phyloP scores from a whole-genome alignment of 2,329 filamentous ascomycete genomes.

The Bipolaris sorokiniana region DNA sequence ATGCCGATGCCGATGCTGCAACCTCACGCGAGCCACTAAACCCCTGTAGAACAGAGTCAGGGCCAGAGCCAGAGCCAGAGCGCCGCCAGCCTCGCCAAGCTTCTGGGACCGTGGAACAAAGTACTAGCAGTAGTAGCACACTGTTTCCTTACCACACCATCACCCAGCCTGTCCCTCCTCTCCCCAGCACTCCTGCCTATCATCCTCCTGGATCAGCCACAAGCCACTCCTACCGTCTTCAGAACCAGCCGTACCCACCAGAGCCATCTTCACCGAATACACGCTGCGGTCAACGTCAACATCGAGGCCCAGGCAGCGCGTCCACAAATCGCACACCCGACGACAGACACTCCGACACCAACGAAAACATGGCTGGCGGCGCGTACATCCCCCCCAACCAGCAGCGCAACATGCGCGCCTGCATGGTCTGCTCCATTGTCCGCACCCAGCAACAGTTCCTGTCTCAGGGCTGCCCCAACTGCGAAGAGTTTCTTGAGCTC shows the following conservation, averaged over 20 bases:
- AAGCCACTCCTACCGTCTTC: neutral
- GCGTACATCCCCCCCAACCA: conserved; percentile 76
- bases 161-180: neutral
- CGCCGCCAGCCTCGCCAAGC: conserved; percentile 30
- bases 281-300: neutral
- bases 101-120: conserved; percentile 17
- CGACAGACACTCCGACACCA: neutral
- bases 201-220: neutral
- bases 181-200: neutral
- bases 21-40: conserved; percentile 26
- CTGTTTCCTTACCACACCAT: conserved; percentile 11
- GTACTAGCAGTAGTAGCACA: conserved; percentile 10
- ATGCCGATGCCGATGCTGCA: conserved; percentile 9
- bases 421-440: conserved; percentile 98
- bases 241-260: neutral
- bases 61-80: conserved; percentile 11
- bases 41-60: conserved; percentile 20
- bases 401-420: conserved; percentile 88
- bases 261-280: conserved; percentile 2
- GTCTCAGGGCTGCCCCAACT: conserved; percentile 91
- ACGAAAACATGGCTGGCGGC: conserved; percentile 32
- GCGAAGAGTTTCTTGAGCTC: conserved; percentile 88
- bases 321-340: conserved; percentile 4
- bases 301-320: conserved; percentile 3
- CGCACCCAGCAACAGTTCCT: conserved; percentile 83